Base-by-base conservation (phyloP, 2,329 filamentous ascomycete genomes). In the Fusarium mangiferae region DNA sequence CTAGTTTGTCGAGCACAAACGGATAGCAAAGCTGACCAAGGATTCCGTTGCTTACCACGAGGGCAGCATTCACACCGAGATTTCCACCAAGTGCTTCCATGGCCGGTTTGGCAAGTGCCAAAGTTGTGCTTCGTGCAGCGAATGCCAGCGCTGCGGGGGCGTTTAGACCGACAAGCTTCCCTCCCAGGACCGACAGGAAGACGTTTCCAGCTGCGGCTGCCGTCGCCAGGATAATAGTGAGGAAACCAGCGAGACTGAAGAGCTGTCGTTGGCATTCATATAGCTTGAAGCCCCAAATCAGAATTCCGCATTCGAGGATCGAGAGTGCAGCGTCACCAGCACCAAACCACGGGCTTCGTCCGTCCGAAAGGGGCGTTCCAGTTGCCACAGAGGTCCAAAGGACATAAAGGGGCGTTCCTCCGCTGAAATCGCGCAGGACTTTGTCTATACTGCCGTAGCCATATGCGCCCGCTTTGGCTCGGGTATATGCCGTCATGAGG, bases 271-370 rank as follows among this genome's bases (percentile, higher is more conserved):
- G 85, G 77, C 85, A 87, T 70, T 87, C 86, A 72, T 85, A 87
- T 7, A 89, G 81, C 78, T 88, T 89, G 71, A 89, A 84, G 1
- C 87, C 87, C 87, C 87, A 89, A 7, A 84, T 81, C 6, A 88
- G 81, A 30, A 89, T 87, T 17, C 87, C 87, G 7, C 85, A 83
- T 74, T 88, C 85, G 7, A 89, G 85, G 7, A 88, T 77, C 0
- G 86, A 85, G 3, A 85, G 80, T 0, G 87, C 87, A 7, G 84
- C 77, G 67, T 88, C 87, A 14, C 87, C 87, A 0, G 87, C 86
- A 6, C 85, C 86, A 58, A 85, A 83, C 80, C 81, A 83, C 4
- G 59, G 60, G 10, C 60, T 60, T 7, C 65, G 70, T 35, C 79
- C 77, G 6, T 56, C 28, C 0, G 72, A 62, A 18, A 78, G 70